These are phyloP conservation scores for Fonsecaea erecta DNA, from an alignment of 2,329 filamentous ascomycete species.

Conservation along the genomic window DNA sequence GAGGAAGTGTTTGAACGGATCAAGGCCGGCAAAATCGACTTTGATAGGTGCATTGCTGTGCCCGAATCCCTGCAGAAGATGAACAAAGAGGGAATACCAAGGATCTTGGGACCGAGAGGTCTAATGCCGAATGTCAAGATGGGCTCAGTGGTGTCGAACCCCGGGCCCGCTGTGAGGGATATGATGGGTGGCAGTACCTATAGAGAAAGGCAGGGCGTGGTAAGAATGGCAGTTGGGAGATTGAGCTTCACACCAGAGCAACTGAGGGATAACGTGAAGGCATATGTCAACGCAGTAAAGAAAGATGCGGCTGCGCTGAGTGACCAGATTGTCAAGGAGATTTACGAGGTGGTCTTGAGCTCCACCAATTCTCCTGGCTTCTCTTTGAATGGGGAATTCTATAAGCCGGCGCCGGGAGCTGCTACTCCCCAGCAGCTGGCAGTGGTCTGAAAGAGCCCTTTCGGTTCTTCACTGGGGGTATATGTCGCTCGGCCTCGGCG, in stretches of 20 bases:
- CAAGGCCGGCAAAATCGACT: conserved; percentile 75
- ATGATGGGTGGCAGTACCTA: conserved; percentile 86
- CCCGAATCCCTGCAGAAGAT: conserved; percentile 75
- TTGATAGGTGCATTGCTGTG: conserved; percentile 89
- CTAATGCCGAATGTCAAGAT: conserved; percentile 90
- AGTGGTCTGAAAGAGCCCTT: conserved; percentile 18
- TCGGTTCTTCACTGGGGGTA: conserved; percentile 39
- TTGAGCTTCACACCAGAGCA: conserved; percentile 85
- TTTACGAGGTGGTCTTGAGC: conserved; percentile 77
- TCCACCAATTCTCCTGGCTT: conserved; percentile 86
- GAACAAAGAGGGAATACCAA: conserved; percentile 78
- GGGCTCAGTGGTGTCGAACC: conserved; percentile 84
- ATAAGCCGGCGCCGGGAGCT: conserved; percentile 21
- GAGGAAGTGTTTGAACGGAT: conserved; percentile 83
- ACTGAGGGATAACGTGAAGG: conserved; percentile 80
- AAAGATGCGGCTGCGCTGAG: conserved; percentile 71
- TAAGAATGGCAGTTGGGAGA: conserved; percentile 89
- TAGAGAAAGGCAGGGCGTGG: conserved; percentile 80
- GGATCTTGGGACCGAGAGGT: conserved; percentile 82
- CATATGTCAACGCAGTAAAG: conserved; percentile 76
- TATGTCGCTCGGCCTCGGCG: conserved; percentile 24
- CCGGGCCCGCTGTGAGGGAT: conserved; percentile 74
- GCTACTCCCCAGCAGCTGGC: conserved; percentile 26
- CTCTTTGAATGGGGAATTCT: conserved; percentile 79
- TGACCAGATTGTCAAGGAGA: conserved; percentile 66